Evolutionary conservation across 202 grass and related monocot species (phyloP), one percentile per base, ranked within the genome.

Genomic region (Panicum virgatum): DNA sequence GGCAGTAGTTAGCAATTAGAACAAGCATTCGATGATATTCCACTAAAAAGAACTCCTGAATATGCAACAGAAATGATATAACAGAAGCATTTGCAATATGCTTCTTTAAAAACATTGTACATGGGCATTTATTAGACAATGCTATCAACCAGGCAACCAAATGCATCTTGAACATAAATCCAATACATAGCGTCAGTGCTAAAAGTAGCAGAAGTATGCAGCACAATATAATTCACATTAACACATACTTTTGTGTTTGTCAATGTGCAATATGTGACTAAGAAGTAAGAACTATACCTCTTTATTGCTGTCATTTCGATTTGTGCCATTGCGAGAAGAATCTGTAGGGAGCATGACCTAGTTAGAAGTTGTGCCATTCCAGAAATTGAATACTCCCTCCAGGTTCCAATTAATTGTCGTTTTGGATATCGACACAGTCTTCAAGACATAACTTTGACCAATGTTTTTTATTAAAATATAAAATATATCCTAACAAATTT

Each of bases 261-360:
- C 18, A 5, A 61, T 46, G 51, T 66, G 13, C 20, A 65, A 2
- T n/a, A n/a, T 61, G 19, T 20, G 13, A 34, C 32, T 79, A 43
- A 74, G 50, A 74, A 73, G n/a, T n/a, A 27, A 13, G 2, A 62
- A 16, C 5, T 15, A 19, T 58, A 88, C 82, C 76, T 62, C 69
- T 46, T 62, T 85, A 51, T 65, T 85, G 43, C 42, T 84, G 52
- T 72, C 82, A 46, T 72, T n/a, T 14, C 45, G 51, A 10, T 45
- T 63, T 75, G 70, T 48, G 30, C 40, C 46, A 6, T 81, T 72
- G 52, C 7, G 42, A 40, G 23, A 65, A 66, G 47, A 73, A 84
- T 80, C 75, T 88, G 76, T 51, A 78, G 3, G 3, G 19, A 66
- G 23, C 22, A 61, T 29, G 2, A 52, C 47, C 29, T 57, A 23